Evolutionary conservation across 2,329 filamentous ascomycete species (phyloP), one percentile per base, ranked within the genome.

Genomic region (Fusarium udum): DNA sequence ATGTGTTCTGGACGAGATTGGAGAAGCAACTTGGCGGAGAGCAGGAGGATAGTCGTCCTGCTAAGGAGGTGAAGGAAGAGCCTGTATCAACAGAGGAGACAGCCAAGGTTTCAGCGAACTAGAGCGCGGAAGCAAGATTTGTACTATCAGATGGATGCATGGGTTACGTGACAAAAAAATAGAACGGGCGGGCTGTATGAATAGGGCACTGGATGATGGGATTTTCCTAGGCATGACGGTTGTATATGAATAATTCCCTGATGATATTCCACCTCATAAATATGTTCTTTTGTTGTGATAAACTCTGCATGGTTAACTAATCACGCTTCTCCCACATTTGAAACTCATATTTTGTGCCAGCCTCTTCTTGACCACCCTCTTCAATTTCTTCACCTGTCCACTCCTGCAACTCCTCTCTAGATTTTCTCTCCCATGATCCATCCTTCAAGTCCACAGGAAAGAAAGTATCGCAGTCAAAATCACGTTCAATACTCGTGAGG

Each of bases 381-480:
- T 86, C 83, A 15, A 91, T 85, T 32, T 86, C 84, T 82, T 95
- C 92, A 0, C 92, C 93, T 5, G 90, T 88, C 87, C 91, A 95
- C 13, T 77, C 81, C 78, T 88, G 85, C 75, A 94, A 79, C 74
- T 89, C 87, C 43, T 83, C 82, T 68, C 86, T 86, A 6, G 82
- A 82, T 58, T 73, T 85, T 78, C 84, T 86, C 71, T 72, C 82
- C 93, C 93, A 95, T 16, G 83, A 82, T 6, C 84, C 78, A n/a
- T 56, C 69, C 75, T 73, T 83, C 65, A 93, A 78, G 56, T 83
- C 80, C n/a, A 93, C 79, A 3, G 91, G 88, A 76, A 97, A 95
- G 76, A 90, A 90, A 0, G 91, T 92, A 80, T 96, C 93, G 78
- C 93, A 95, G 64, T 92, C 91, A 82, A 91, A 95, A 53, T 93